phyloP scores from a whole-genome alignment of 1,284 basidiomycete species.

The Xerocomus minutiporus region DNA sequence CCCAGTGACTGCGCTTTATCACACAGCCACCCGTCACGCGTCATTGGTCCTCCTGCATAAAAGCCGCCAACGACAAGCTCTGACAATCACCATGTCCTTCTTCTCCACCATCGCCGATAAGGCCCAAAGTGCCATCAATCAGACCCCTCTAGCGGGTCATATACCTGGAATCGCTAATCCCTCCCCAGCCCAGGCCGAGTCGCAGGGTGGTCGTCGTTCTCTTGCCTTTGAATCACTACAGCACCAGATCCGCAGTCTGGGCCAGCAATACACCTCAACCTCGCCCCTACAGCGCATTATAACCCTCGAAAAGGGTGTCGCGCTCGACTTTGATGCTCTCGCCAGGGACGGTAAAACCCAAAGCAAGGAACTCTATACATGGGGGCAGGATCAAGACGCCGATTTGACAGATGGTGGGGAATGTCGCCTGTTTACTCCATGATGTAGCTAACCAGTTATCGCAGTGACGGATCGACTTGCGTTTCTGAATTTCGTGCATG shows the following conservation, averaged over 20 bases:
- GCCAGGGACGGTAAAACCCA: conserved; percentile 61
- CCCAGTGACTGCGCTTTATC: background rate
- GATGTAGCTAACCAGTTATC: conserved; percentile 10
- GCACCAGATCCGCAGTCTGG: conserved; percentile 64
- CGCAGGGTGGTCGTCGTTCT: conserved; percentile 41
- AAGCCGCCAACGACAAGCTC: conserved; percentile 17
- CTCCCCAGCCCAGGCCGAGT: conserved; percentile 39
- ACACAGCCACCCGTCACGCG: conserved; percentile 26
- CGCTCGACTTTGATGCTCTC: conserved; percentile 64
- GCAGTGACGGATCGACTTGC: conserved; percentile 73
- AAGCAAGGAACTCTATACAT: conserved; percentile 77
- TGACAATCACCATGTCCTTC: conserved; percentile 53
- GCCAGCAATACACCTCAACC: conserved; percentile 68
- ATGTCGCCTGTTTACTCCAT: background rate
- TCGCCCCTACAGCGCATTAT: conserved; percentile 69
- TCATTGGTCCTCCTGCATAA: conserved; percentile 8
- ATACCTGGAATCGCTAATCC: conserved; percentile 41
- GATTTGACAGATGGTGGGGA: conserved; percentile 71
- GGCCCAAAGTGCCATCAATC: conserved; percentile 62
- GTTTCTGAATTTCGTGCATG: conserved; percentile 71
- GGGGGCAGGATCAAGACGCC: conserved; percentile 65
- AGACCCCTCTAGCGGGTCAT: conserved; percentile 52
- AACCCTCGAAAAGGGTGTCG: conserved; percentile 69
- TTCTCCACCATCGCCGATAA: conserved; percentile 66
- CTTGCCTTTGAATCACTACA: conserved; percentile 60